Base-by-base conservation (phyloP, 1,284 basidiomycete species). In the Boletus calvinii region DNA sequence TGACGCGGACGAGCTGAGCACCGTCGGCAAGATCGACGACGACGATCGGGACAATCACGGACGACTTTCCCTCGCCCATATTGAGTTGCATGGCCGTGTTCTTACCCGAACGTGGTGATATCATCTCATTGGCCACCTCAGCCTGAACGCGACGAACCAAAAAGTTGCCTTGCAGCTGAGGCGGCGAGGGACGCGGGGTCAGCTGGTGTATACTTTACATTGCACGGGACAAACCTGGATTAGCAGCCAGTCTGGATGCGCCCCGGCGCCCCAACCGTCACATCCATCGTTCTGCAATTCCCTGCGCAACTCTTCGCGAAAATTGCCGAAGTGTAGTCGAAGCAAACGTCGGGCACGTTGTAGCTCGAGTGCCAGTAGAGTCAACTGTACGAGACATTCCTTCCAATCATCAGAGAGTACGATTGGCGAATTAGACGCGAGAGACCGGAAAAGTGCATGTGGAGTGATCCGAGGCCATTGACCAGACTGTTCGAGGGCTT, bases 81-180 rank as follows among this genome's bases (percentile, higher is more conserved):
- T 82, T 81, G 17, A 83, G 72, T 50, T 83, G 80, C 31, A 78
- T 65, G 4, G 71, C 59, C 0, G 71, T 72, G 45, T 74, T 83
- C 5, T 48, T n/a, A 3, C 53, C 42, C 0, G 65, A 68, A 2
- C 30, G 17, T 1, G 80, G 79, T 0, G 58, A 48, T 15, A 78
- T 75, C 79, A 83, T 83, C 44, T 79, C 69, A 4, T 59, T 47
- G 1, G 79, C 74, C 2, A 79, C 67, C 0, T 63, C 49, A 2
- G 62, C 59, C 53, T 82, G 80, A 9, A 78, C 50, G 1, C 65
- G 56, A 6, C 80, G 72, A 13, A 70, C 62, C 3, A 69, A 51
- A 42, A 81, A 71, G 43, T 78, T 67, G 1, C 66, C 62, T 46
- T 81, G 75, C 15, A 80, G 64, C 77, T 80, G 35, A 37, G 1